Conservation (phyloP, 768 basidiomycete species). For the Rhodotorula kratochvilovae region DNA sequence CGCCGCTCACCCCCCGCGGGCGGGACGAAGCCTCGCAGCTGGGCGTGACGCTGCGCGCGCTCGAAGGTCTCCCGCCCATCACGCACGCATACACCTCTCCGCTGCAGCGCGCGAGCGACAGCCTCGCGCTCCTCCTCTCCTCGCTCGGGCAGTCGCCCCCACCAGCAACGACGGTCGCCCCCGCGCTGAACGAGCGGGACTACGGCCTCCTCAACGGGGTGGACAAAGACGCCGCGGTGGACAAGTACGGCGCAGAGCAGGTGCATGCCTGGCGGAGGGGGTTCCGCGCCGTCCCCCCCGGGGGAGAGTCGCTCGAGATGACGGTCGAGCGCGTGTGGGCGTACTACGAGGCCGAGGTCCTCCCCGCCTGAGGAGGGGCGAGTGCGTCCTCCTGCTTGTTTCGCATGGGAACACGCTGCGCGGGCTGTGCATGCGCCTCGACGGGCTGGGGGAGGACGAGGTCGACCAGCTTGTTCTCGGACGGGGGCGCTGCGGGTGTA, state of each 20-base stretch:
- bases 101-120: constrained; percentile 1
- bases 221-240: constrained; percentile 1
- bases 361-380: not conserved
- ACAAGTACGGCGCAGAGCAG: constrained; percentile 14
- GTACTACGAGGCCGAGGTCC: constrained; percentile 11
- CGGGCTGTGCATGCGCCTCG: constrained; percentile 16
- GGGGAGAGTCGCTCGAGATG: constrained; percentile 12
- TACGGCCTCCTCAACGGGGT: constrained; percentile 24
- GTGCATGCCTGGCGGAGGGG: constrained; percentile 15
- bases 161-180: not conserved
- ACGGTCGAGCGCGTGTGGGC: constrained; percentile 1
- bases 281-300: constrained; percentile 12
- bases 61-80: not conserved
- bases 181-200: constrained; percentile 18
- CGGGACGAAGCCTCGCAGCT: not conserved
- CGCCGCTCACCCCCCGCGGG: constrained; percentile 8
- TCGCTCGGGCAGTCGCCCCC: not conserved
- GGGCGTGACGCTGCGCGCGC: not conserved
- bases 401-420: constrained; percentile 19
- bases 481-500: constrained; percentile 16
- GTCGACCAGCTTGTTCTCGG: constrained; percentile 8
- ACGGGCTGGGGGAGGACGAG: constrained; percentile 10
- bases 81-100: constrained; percentile 13
- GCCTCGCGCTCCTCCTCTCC: constrained; percentile 7
- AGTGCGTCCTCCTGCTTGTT: constrained; percentile 11